phyloP scores from a whole-genome alignment of 2,329 filamentous ascomycete genomes.

The Sporothrix globosa region DNA sequence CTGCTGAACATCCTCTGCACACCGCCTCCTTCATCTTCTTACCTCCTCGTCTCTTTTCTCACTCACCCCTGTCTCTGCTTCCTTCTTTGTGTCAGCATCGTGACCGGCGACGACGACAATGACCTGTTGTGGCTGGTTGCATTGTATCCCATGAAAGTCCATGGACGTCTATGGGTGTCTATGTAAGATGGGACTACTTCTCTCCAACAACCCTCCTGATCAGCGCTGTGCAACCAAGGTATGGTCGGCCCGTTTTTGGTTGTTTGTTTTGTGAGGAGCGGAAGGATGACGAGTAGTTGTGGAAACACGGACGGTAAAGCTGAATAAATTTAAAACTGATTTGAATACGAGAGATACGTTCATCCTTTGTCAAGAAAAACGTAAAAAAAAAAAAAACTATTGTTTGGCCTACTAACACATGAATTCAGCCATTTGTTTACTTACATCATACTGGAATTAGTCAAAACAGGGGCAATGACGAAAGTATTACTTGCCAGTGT shows the following conservation, averaged over 20 bases:
- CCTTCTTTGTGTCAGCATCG: conserved; percentile 21
- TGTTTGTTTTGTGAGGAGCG: no score
- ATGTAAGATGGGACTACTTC: no score
- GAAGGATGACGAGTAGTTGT: not conserved
- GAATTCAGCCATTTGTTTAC: conserved; percentile 1
- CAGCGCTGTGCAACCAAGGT: conserved; percentile 9
- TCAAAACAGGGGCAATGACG: not conserved
- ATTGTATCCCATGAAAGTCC: not conserved
- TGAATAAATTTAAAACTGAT: no score
- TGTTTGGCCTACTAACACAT: not conserved
- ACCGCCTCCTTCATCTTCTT: not conserved
- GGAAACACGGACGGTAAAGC: not conserved
- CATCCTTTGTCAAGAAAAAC: no score
- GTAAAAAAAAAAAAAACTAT: not conserved
- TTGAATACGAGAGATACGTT: no score
- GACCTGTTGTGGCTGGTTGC: conserved; percentile 2
- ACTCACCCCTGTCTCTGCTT: conserved; percentile 13
- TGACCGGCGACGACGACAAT: conserved; percentile 16
- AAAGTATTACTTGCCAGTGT: not conserved
- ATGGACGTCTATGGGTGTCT: not conserved
- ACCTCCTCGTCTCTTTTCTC: not conserved
- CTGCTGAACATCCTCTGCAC: not conserved
- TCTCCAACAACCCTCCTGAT: no score
- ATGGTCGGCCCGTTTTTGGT: not conserved
- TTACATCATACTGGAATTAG: not conserved